Base-by-base conservation (phyloP, 176 grass and related monocot species). In the Aegilops bicornis region DNA sequence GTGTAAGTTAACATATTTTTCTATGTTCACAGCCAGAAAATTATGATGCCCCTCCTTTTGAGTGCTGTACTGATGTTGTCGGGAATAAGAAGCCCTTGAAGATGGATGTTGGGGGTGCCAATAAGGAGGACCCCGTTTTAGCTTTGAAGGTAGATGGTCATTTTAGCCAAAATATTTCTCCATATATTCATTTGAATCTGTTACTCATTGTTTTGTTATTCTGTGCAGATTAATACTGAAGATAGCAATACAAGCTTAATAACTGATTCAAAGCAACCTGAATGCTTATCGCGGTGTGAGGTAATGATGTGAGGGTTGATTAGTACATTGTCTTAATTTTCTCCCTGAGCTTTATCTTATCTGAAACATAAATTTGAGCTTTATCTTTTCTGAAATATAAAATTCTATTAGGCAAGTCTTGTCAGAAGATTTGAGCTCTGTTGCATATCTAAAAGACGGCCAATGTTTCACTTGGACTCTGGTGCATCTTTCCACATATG, bases 11-110 rank as follows among this genome's bases (percentile, higher is more conserved):
- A 90, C 52, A 70, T 15, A 37, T 15, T 52, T 30, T 58, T 36
- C 69, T 52, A 31, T 79, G 19, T 69, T 86, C 65, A 6, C 89
- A 98, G 95, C 93, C 95, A 59, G 91, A 92, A 16, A 89, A 92
- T 82, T 98, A 98, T 37, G 93, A 95, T 25, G 91, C 95, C 82
- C 95, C 95, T 16, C 92, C 92, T 82, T 98, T 98, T 50, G 93
- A 92, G 86, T 61, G 81, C 52, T 98, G 95, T 77, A 71, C 86
- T 70, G 93, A 90, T n/a, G 91, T 88, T 60, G 92, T 93, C 35
- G 85, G 92, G 92, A 90, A 86, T 59, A 95, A 91, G 69, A 93
- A 86, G 69, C 95, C 95, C 61, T 81, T 95, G 50, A 91, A 98
- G 85, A 95, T 95, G 95, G 91, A 95, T 82, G 77, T 95, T 5